Percentiles rank a stretch among this genome's conserved stretches.
These are phyloP conservation scores for Candida michaelii DNA, from an alignment of 805 yeast genomes.

Conservation along the genomic window DNA sequence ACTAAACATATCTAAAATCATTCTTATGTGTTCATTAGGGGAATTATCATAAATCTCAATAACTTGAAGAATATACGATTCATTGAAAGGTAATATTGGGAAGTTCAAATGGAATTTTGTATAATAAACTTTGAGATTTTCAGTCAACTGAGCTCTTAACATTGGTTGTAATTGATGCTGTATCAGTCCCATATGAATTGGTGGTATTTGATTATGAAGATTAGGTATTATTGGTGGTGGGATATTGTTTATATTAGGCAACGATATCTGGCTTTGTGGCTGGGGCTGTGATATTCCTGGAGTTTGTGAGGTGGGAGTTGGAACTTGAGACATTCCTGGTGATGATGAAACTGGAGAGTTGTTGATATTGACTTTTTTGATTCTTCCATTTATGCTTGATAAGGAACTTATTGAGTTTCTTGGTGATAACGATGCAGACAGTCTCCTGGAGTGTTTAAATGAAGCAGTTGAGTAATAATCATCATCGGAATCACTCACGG, in stretches of 20 bases:
- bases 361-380: slow-evolving; percentile 19
- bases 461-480: slow-evolving; percentile 32
- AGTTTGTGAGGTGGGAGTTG: slow-evolving; percentile 1
- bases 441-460: slow-evolving; percentile 16
- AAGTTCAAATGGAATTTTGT: slow-evolving; percentile 42
- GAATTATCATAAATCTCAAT: slow-evolving; percentile 19
- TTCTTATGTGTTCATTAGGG: slow-evolving; percentile 25
- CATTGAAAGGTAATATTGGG: slow-evolving; percentile 45
- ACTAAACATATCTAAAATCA: slow-evolving; percentile 42
- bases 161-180: slow-evolving; percentile 3
- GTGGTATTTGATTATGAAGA: slow-evolving; percentile 8
- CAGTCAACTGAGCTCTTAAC: not conserved
- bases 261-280: not conserved
- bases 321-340: not conserved
- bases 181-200: not conserved
- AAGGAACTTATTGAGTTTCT: slow-evolving; percentile 33
- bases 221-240: slow-evolving; percentile 6
- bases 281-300: not conserved
- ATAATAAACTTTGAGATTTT: slow-evolving; percentile 42
- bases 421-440: slow-evolving; percentile 27
- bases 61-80: slow-evolving; percentile 19
- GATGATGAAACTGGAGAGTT: not conserved
- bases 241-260: not conserved
- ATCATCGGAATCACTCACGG: slow-evolving; percentile 34
- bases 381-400: slow-evolving; percentile 31